Base-by-base conservation (phyloP, 148 eudicot genomes). In the Nyssa sinensis region DNA sequence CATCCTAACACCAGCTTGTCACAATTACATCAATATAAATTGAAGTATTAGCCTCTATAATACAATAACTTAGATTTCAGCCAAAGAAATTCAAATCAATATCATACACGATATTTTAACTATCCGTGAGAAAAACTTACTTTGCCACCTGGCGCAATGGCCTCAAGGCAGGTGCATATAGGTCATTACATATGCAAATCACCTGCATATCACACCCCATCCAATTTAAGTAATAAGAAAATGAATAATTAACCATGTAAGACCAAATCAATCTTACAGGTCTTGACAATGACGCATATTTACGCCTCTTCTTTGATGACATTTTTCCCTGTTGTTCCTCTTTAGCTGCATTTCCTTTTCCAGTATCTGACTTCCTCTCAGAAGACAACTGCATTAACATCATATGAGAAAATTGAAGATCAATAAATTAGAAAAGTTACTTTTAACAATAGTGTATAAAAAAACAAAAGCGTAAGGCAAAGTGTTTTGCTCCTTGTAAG, bases 181-280 rank as follows among this genome's bases (percentile, higher is more conserved):
- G 87, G 74, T 95, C 97, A 87, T 95, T 95, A 74, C 99, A 95
- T 81, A 95, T 93, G 85, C 99, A 95, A 80, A 95, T 93, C 70
- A 95, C 90, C 99, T 95, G 85, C 81, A 83, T 10, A 74, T 68
- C 34, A 67, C 23, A 72, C 59, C 58, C 75, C 58, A 57, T 65
- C 67, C 51, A 69, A 41, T 35, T 75, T 49, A 30, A 34, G 75
- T 33, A 41, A 17, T 61, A 53, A 61, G 27, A 39, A 63, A 32
- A 67, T 9, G 44, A 74, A 23, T 51, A 13, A 73, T 64, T 32
- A 61, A 65, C 51, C 8, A 59, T 47, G 64, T 51, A 74, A 49
- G 44, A 34, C 37, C 4, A 77, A 67, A 35, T 34, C 55, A 73
- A 25, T 74, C 96, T 84, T 86, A 95, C 99, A 71, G 99, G 99